These are phyloP conservation scores for Exophiala spinifera DNA, from an alignment of 2,329 filamentous ascomycete genomes.

Conservation along the genomic window DNA sequence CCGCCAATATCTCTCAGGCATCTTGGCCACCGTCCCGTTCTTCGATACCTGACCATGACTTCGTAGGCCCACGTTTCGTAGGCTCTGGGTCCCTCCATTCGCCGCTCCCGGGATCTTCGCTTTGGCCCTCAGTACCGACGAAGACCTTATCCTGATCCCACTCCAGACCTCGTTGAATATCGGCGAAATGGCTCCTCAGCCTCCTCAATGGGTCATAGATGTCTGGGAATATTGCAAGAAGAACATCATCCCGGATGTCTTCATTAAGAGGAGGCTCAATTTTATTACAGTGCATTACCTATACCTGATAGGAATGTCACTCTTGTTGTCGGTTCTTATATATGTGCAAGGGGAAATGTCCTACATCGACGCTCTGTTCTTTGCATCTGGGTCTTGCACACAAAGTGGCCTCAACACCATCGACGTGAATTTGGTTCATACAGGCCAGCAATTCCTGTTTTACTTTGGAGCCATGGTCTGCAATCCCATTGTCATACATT, in stretches of 20 bases:
- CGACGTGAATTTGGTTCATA: conserved; percentile 63
- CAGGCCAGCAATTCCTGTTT: conserved; percentile 70
- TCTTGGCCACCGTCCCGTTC: background rate
- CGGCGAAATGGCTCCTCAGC: background rate
- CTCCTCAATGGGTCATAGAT: background rate
- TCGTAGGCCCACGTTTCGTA: background rate
- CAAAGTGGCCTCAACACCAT: conserved; percentile 88
- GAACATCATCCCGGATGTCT: conserved; percentile 35
- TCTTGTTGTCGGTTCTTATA: conserved; percentile 74
- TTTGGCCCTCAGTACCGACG: background rate
- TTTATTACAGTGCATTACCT: conserved; percentile 57
- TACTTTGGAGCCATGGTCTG: conserved; percentile 69
- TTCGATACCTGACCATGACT: background rate
- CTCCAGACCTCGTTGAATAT: background rate
- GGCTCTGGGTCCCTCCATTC: background rate
- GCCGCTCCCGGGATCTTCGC: background rate
- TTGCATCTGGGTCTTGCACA: conserved; percentile 79
- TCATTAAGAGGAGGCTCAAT: conserved; percentile 41
- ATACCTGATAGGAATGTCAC: conserved; percentile 71
- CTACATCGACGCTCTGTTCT: conserved; percentile 88
- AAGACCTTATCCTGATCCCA: background rate
- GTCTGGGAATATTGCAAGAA: background rate
- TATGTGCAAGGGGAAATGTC: conserved; percentile 62
- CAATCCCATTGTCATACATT: conserved; percentile 81
- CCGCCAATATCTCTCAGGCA: background rate